A percentile compares a stretch with the other conserved stretches of the same genome.
phyloP scores from a whole-genome alignment of 768 basidiomycete species.

The Lactifluus echinatus region DNA sequence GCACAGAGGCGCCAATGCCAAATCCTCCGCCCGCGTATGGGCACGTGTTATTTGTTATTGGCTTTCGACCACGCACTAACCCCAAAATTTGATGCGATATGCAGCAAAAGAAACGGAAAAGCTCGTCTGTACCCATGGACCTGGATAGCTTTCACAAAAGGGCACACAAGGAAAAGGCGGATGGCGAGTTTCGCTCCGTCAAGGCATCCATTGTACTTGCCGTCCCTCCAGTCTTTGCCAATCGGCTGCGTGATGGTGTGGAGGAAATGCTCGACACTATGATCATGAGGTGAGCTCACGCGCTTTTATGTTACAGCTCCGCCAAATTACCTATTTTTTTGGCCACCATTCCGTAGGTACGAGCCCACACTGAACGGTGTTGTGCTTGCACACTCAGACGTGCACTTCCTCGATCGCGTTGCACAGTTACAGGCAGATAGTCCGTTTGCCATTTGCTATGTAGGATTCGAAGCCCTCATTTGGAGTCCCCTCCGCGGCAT shows the following conservation, averaged over 20 bases:
- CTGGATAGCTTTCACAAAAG: conserved; percentile 20
- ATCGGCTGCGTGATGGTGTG: conserved; percentile 61
- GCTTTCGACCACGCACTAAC: too few relatives aligned
- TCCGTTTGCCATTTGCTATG: conserved; percentile 69
- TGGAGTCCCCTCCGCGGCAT: conserved; percentile 85
- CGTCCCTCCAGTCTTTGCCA: conserved; percentile 74
- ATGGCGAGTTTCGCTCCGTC: conserved; percentile 51
- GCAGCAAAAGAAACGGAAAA: conserved; percentile 11
- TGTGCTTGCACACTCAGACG: conserved; percentile 75
- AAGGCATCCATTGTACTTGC: conserved; percentile 61
- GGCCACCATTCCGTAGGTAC: conserved; percentile 51
- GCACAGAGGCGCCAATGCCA: not conserved
- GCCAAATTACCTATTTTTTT: not conserved
- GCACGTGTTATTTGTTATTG: not conserved
- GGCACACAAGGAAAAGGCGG: conserved; percentile 25
- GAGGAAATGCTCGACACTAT: conserved; percentile 90
- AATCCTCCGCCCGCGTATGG: not conserved
- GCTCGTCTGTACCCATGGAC: conserved; percentile 22
- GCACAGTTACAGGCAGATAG: conserved; percentile 73
- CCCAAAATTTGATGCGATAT: too few relatives aligned
- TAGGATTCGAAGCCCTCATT: conserved; percentile 75
- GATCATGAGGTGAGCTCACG: conserved; percentile 73
- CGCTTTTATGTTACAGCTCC: conserved; percentile 1
- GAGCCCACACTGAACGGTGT: conserved; percentile 82
- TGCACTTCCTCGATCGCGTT: conserved; percentile 53